phyloP scores from a whole-genome alignment of 2,329 filamentous ascomycete genomes.

The Aureobasidium melanogenum region DNA sequence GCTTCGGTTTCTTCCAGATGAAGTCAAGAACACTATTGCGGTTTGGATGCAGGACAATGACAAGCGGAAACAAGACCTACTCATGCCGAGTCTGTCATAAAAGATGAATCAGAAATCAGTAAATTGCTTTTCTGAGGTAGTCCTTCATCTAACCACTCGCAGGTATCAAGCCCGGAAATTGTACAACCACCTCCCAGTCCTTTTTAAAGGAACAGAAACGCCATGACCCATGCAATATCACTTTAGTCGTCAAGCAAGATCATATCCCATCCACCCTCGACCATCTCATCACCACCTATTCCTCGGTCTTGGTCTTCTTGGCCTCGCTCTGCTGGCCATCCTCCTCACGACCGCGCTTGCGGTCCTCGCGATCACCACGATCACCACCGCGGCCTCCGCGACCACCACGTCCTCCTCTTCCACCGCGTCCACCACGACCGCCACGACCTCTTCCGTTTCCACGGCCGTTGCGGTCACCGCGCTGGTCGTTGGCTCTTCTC shows the following conservation, averaged over 20 bases:
- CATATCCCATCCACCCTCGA: not conserved
- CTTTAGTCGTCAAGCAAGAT: conserved; percentile 8
- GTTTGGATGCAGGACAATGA: not conserved
- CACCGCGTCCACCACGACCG: not conserved
- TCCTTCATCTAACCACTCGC: not conserved
- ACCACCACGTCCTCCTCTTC: conserved; percentile 13
- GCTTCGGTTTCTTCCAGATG: too few species aligned
- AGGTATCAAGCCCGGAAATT: conserved; percentile 2
- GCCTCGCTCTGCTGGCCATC: conserved; percentile 14
- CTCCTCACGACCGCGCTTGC: conserved; percentile 10
- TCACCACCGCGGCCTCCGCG: conserved; percentile 15
- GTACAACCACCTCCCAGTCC: conserved; percentile 5
- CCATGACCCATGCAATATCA: conserved; percentile 12
- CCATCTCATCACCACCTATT: not conserved
- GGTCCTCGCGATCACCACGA: conserved; percentile 13
- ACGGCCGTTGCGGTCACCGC: conserved; percentile 8
- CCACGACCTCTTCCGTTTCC: not conserved
- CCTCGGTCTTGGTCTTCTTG: conserved; percentile 18
- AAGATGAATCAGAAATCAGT: not conserved
- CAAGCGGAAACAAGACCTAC: accelerated
- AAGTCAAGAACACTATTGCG: too few species aligned
- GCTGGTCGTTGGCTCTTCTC: conserved; percentile 10
- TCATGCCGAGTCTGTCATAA: too few species aligned
- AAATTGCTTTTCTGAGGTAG: conserved; percentile 3
- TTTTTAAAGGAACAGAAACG: not conserved